Conservation (phyloP, 1,139 yeast genomes). For the Taphrina communis region DNA sequence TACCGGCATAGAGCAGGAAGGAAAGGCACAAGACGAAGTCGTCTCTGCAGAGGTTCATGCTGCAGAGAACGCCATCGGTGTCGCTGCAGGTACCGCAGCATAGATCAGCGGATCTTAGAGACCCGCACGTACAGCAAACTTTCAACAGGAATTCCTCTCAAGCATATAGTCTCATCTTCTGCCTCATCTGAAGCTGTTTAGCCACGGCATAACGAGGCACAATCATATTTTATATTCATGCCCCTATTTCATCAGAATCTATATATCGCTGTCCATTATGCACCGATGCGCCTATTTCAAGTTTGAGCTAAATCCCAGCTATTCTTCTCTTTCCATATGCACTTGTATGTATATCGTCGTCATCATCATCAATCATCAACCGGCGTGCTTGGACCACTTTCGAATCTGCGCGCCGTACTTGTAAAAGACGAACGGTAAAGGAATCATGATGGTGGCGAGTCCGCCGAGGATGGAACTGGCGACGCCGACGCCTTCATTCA, state of each 20-base stretch:
- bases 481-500: conserved; percentile 59
- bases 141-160: no score
- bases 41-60: conserved; percentile 9
- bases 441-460: conserved; percentile 63
- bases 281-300: no score
- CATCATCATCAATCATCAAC: neutral
- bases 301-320: no score
- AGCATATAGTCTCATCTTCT: no score
- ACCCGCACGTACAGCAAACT: neutral
- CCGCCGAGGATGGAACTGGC: conserved; percentile 55
- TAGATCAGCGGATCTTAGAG: neutral
- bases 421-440: conserved; percentile 69
- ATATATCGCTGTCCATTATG: no score
- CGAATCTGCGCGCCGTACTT: conserved; percentile 53
- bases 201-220: no score
- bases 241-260: no score
- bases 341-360: neutral
- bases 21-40: conserved; percentile 3
- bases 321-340: no score
- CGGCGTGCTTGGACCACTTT: conserved; percentile 33
- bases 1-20: conserved; percentile 7
- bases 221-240: no score
- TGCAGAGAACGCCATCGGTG: conserved; percentile 6
- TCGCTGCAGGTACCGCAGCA: conserved; percentile 3
- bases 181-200: no score